phyloP scores from a whole-genome alignment of 1,284 basidiomycete species.

The Ustilago shanxiensis region DNA sequence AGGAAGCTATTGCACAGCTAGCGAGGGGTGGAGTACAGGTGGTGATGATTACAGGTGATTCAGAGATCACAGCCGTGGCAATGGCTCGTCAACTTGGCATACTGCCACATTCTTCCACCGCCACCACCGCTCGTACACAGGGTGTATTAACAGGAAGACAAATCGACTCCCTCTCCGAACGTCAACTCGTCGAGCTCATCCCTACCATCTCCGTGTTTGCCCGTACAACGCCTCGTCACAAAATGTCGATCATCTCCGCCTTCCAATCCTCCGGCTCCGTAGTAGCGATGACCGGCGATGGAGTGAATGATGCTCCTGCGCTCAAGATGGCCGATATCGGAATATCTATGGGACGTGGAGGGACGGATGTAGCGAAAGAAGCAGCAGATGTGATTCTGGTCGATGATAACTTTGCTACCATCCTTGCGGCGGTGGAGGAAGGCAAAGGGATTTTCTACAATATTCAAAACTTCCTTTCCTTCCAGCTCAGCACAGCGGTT shows the following conservation, averaged over 20 bases:
- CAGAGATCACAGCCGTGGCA: conserved; percentile 88
- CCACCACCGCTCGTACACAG: conserved; percentile 54
- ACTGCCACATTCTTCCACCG: conserved; percentile 9
- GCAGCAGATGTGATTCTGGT: conserved; percentile 97
- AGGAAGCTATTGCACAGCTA: conserved; percentile 83
- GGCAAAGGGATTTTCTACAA: conserved; percentile 98
- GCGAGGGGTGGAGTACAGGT: conserved; percentile 90
- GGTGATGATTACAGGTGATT: conserved; percentile 98
- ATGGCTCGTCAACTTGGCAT: conserved; percentile 93
- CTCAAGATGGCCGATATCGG: conserved; percentile 98
- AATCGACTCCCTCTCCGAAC: conserved; percentile 80
- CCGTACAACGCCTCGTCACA: conserved; percentile 92
- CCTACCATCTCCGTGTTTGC: conserved; percentile 88
- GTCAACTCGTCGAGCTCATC: conserved; percentile 86
- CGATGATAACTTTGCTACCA: conserved; percentile 96
- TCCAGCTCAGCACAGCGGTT: conserved; percentile 96
- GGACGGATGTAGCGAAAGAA: conserved; percentile 98
- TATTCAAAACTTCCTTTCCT: conserved; percentile 96
- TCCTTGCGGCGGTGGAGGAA: conserved; percentile 93
- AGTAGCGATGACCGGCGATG: conserved; percentile 98
- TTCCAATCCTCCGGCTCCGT: conserved; percentile 88
- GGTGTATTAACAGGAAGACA: conserved; percentile 83
- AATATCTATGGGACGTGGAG: conserved; percentile 94
- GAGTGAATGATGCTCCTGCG: conserved; percentile 97
- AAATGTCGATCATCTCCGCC: conserved; percentile 95